phyloP scores from a whole-genome alignment of 169 alveolate species.

The Plasmodium coatneyi region DNA sequence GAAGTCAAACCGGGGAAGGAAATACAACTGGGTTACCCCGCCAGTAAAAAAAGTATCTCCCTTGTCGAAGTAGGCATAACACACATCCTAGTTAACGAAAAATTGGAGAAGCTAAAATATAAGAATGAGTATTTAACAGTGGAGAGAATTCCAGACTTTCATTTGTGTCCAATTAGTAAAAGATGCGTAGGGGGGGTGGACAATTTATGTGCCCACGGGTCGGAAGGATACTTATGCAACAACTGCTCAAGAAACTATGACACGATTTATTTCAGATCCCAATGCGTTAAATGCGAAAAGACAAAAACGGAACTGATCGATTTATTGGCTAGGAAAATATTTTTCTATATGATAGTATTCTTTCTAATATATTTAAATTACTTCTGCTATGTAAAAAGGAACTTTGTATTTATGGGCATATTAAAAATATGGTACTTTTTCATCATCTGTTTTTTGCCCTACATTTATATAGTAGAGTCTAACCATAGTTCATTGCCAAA shows the following conservation, averaged over 20 bases:
- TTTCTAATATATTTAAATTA: constrained; percentile 65
- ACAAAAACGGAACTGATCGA: constrained; percentile 38
- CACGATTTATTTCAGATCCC: constrained; percentile 35
- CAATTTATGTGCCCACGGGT: constrained; percentile 79
- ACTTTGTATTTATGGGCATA: constrained; percentile 59
- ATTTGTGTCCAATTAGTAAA: constrained; percentile 63
- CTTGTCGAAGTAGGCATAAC: not conserved
- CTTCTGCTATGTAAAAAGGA: constrained; percentile 67
- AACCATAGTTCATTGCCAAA: not conserved
- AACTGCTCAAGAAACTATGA: constrained; percentile 72
- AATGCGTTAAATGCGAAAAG: constrained; percentile 49
- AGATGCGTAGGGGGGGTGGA: constrained; percentile 50
- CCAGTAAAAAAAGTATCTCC: not conserved
- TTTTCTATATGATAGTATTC: constrained; percentile 46
- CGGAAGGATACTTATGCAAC: constrained; percentile 84
- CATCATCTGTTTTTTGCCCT: constrained; percentile 66
- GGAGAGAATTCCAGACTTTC: constrained; percentile 72
- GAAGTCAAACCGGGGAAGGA: not conserved
- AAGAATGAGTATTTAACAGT: constrained; percentile 33
- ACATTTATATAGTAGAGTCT: constrained; percentile 25
- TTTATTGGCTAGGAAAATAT: constrained; percentile 14
- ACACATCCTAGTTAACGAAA: constrained; percentile 39
- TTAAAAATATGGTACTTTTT: constrained; percentile 74
- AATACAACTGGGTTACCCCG: not conserved
- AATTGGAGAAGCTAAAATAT: constrained; percentile 45